Percentiles rank a stretch among this genome's conserved stretches.
phyloP scores from a whole-genome alignment of 371 early-diverging fungal species.

The Circinella minor region DNA sequence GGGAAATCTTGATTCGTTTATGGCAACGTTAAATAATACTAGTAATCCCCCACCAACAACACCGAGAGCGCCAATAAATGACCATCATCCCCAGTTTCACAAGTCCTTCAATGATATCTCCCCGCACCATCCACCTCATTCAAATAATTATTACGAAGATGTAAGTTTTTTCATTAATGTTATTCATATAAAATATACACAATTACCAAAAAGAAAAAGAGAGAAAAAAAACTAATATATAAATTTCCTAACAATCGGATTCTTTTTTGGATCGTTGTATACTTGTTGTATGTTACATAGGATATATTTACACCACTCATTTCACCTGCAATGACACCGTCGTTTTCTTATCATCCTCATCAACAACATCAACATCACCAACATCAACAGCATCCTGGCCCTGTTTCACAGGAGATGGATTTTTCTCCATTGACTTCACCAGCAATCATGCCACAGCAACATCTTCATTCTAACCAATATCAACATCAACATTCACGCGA shows the following conservation, averaged over 20 bases:
- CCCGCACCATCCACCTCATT: conserved; percentile 7
- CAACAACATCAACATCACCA: conserved; percentile 34
- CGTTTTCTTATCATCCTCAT: conserved; percentile 38
- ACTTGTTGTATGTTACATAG: neutral
- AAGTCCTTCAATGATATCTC: neutral
- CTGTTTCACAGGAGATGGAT: conserved; percentile 32
- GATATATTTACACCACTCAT: conserved; percentile 61
- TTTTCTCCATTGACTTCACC: conserved; percentile 70
- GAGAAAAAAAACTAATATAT: too few relatives aligned
- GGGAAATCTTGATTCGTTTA: conserved; percentile 11
- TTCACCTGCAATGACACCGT: conserved; percentile 73
- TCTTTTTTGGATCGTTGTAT: too few relatives aligned
- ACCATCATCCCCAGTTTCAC: neutral
- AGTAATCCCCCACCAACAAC: neutral
- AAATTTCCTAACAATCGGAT: too few relatives aligned
- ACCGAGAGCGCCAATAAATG: neutral
- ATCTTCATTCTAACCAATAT: too few relatives aligned
- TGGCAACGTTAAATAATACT: conserved; percentile 8
- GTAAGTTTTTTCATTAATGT: conserved; percentile 10
- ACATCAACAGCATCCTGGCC: conserved; percentile 26
- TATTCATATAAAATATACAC: too few relatives aligned
- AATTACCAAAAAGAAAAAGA: too few relatives aligned
- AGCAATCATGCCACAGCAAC: conserved; percentile 52
- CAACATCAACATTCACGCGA: conserved; percentile 4
- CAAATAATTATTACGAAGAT: conserved; percentile 16